Evolutionary conservation across 306 rosid species (phyloP).

Genomic region (Gleditsia sinensis): DNA sequence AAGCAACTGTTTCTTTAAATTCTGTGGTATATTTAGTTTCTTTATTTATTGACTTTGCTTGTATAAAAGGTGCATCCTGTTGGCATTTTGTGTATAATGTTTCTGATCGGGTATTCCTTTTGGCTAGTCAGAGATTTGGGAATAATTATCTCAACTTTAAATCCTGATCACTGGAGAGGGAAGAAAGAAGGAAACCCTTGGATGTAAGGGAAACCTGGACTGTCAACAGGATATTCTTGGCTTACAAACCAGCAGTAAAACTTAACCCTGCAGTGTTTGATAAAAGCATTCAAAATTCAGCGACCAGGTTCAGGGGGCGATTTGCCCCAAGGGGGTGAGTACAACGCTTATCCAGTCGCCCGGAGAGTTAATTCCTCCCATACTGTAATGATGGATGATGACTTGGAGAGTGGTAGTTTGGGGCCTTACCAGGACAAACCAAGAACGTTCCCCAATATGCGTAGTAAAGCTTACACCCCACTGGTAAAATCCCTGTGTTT

Average conservation of each 20-base stretch:
- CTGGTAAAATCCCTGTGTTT: slow-evolving; percentile 47
- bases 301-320: slow-evolving; percentile 97
- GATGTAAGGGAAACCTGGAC: slow-evolving; percentile 15
- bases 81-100: neutral
- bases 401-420: slow-evolving; percentile 67
- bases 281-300: slow-evolving; percentile 72
- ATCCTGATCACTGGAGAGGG: neutral
- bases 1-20: neutral
- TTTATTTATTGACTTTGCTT: neutral
- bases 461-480: slow-evolving; percentile 80
- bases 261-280: slow-evolving; percentile 24
- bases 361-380: slow-evolving; percentile 75
- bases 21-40: neutral
- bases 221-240: neutral
- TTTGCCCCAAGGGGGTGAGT: slow-evolving; percentile 94
- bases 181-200: slow-evolving; percentile 24
- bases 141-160: neutral
- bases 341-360: slow-evolving; percentile 65
- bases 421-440: slow-evolving; percentile 78
- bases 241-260: neutral
- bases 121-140: neutral
- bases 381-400: slow-evolving; percentile 63
- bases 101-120: neutral
- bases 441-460: slow-evolving; percentile 91
- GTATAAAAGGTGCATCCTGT: neutral